Evolutionary conservation across 352 stramenopile genomes (phyloP), one percentile per base, ranked within the genome.

Genomic region (Blastocystis sp.): DNA sequence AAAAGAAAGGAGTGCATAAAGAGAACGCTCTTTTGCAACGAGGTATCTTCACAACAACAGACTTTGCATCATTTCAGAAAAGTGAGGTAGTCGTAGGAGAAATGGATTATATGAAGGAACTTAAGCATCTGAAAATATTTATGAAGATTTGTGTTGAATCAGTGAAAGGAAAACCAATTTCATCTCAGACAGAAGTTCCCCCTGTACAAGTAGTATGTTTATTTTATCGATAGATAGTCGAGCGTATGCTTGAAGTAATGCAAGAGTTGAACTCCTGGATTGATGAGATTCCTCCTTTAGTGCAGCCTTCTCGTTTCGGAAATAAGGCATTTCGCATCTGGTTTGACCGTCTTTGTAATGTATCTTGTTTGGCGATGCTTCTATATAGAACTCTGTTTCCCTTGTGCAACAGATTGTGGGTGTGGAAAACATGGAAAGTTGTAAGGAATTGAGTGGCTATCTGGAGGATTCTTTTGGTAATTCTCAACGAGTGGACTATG

Each of bases 401-500:
- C 64, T 90, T 3, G 53, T 79, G 3, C 37, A 69, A 39, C 34
- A 41, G 11, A 87, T 90, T n/a, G 73, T 84, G 4, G 73, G 73
- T 1, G 45, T 39, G 18, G 64, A 90, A 34, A 88, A 89, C 47
- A 79, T 77, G 56, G 56, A 47, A 11, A 76, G n/a, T 5, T 79
- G 62, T 29, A 43, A 59, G 34, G 96, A 99, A 92, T 91, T 98
- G 20, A 92, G 92, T 26, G 92, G 94, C 23, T 99, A 99, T 91
- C 91, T 99, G 26, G 93, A 95, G 90, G 94, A 97, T 90, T 95
- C 93, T 1, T 99, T 99, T 91, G 97, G 96, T 39, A 97, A 98
- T 93, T 93, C 93, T 45, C 94, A 95, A 68, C 93, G 97, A 62
- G 96, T 99, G 63, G 97, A 99, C 92, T 99, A 98, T 91, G 97